phyloP scores from a whole-genome alignment of 2,329 filamentous ascomycete genomes.

The Rhexocercosporidium sp. region DNA sequence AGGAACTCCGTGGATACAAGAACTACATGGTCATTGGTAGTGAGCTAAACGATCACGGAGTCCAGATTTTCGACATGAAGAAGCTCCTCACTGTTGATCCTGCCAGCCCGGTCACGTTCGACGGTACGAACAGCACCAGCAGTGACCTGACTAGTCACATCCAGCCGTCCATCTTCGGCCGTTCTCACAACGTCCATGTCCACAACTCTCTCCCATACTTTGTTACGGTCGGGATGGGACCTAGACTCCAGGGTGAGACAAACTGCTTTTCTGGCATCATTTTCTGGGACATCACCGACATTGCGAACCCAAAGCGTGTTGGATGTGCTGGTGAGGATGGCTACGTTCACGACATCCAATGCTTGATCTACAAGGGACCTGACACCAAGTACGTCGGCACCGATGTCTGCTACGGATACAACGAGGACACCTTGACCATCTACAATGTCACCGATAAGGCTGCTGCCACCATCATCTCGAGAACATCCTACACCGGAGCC shows the following conservation, averaged over 20 bases:
- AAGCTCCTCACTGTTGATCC: slow-evolving; percentile 56
- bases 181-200: slow-evolving; percentile 49
- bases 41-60: slow-evolving; percentile 51
- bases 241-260: slow-evolving; percentile 36
- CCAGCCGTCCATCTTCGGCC: slow-evolving; percentile 44
- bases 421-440: slow-evolving; percentile 48
- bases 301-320: slow-evolving; percentile 50
- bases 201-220: slow-evolving; percentile 44
- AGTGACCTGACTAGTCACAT: slow-evolving; percentile 43
- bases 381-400: slow-evolving; percentile 28
- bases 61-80: slow-evolving; percentile 62
- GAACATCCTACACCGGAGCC: slow-evolving; percentile 55
- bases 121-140: slow-evolving; percentile 31
- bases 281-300: slow-evolving; percentile 55
- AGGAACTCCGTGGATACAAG: slow-evolving; percentile 46
- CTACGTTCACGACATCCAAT: slow-evolving; percentile 51
- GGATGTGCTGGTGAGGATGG: slow-evolving; percentile 54
- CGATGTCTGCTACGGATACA: slow-evolving; percentile 27
- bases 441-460: slow-evolving; percentile 49
- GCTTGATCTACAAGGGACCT: slow-evolving; percentile 32
- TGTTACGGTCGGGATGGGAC: slow-evolving; percentile 44
- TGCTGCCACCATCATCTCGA: slow-evolving; percentile 49
- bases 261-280: slow-evolving; percentile 53
- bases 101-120: slow-evolving; percentile 45
- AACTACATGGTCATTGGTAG: slow-evolving; percentile 47